Conservation (phyloP, 306 rosid species). For the Castanopsis chinensis region DNA sequence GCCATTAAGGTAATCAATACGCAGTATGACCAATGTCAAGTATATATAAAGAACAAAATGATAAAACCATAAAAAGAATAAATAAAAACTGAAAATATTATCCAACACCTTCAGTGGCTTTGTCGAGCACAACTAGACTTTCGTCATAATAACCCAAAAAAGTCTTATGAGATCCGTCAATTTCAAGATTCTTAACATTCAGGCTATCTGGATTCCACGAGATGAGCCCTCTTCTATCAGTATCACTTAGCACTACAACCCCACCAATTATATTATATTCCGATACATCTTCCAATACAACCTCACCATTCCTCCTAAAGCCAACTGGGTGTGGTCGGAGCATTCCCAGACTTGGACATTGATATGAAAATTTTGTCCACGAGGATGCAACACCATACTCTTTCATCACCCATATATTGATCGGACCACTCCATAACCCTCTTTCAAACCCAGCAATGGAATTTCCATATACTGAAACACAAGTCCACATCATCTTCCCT, state of each 20-base stretch:
- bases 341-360: too few relatives aligned
- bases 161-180: not conserved
- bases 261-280: not conserved
- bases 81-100: too few relatives aligned
- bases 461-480: not conserved
- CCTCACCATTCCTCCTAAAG: conserved; percentile 1
- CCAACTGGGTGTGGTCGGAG: not conserved
- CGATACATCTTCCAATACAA: not conserved
- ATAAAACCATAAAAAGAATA: too few relatives aligned
- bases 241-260: conserved; percentile 1
- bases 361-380: conserved; percentile 7
- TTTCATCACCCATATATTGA: conserved; percentile 33
- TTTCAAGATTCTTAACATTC: not conserved
- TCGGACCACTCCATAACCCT: not conserved
- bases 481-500: not conserved
- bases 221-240: not conserved
- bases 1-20: too few relatives aligned
- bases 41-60: too few relatives aligned
- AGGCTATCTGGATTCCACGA: not conserved
- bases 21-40: too few relatives aligned
- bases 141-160: conserved; percentile 24
- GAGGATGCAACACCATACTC: conserved; percentile 31
- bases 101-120: not conserved
- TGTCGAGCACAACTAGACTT: conserved; percentile 26
- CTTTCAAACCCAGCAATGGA: not conserved